Evolutionary conservation across 306 rosid species (phyloP).

Genomic region (Alnus glutinosa): DNA sequence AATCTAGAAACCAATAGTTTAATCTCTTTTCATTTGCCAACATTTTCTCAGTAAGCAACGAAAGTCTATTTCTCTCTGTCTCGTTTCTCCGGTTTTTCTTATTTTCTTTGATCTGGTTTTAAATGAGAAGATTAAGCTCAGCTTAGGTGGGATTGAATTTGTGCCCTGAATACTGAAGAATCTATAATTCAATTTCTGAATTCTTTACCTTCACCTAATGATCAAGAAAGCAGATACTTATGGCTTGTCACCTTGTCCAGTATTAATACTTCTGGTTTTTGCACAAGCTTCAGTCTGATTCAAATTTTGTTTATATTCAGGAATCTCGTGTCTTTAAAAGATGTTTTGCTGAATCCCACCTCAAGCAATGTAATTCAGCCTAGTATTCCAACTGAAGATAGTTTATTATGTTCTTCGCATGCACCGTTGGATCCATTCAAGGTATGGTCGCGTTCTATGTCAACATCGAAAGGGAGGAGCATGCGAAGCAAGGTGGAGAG

Average conservation of each 20-base stretch:
- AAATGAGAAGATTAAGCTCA: not conserved
- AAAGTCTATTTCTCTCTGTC: not conserved
- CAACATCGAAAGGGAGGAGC: constrained; percentile 77
- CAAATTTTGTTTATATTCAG: constrained; percentile 36
- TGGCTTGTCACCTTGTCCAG: not conserved
- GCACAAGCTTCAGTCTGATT: constrained; percentile 22
- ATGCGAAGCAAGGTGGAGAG: constrained; percentile 95
- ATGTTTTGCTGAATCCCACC: constrained; percentile 21
- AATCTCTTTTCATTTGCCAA: not conserved
- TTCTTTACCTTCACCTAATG: not conserved
- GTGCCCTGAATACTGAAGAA: not conserved
- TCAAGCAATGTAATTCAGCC: constrained; percentile 43
- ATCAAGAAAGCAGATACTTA: not conserved
- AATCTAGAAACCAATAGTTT: not conserved
- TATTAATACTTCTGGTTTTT: not conserved
- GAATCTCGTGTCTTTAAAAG: constrained; percentile 44
- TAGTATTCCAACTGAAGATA: constrained; percentile 29
- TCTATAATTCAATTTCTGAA: not conserved
- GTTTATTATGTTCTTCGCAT: constrained; percentile 26
- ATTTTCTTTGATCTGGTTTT: not conserved
- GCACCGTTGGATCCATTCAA: constrained; percentile 45
- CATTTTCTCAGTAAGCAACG: constrained; percentile 4
- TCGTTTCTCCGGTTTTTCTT: constrained; percentile 7
- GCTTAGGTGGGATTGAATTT: not conserved
- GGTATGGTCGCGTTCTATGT: constrained; percentile 63